These are phyloP conservation scores for Suillus subalutaceus DNA, from an alignment of 768 basidiomycete genomes.

Conservation along the genomic window DNA sequence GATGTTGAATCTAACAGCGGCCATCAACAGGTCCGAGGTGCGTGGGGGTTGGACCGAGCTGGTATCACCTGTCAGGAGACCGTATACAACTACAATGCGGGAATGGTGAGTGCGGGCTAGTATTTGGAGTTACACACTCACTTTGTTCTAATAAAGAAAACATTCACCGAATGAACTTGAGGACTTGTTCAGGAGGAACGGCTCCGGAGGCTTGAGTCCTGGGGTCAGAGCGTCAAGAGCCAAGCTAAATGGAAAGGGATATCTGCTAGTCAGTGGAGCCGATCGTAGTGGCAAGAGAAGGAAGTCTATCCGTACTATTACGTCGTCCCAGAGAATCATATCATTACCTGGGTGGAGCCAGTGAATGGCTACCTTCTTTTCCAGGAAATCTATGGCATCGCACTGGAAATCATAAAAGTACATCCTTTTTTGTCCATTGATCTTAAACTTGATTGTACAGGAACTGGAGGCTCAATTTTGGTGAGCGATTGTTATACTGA, in stretches of 20 bases:
- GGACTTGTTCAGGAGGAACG: background rate
- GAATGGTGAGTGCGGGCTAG: background rate
- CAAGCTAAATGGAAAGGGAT: background rate
- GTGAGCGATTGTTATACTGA: background rate
- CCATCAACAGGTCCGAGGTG: background rate
- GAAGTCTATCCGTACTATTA: conserved; percentile 2
- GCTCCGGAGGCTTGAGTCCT: background rate
- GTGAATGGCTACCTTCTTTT: background rate
- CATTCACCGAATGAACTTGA: background rate
- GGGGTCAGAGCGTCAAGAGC: background rate
- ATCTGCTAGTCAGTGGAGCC: background rate
- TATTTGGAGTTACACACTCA: background rate
- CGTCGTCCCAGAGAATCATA: background rate
- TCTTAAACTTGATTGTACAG: background rate
- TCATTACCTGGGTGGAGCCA: background rate
- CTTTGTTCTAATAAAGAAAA: background rate
- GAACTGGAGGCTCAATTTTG: background rate
- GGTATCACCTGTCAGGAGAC: background rate
- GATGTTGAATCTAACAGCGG: background rate
- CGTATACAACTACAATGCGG: background rate
- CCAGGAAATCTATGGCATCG: background rate
- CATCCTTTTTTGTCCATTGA: background rate
- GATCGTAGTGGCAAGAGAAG: background rate
- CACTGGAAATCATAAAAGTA: conserved; percentile 5
- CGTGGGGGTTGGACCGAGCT: background rate